Evolutionary conservation across 2,329 filamentous ascomycete genomes (phyloP), one percentile per base, ranked within the genome.

Genomic region (Ilyonectria mors-panacis): DNA sequence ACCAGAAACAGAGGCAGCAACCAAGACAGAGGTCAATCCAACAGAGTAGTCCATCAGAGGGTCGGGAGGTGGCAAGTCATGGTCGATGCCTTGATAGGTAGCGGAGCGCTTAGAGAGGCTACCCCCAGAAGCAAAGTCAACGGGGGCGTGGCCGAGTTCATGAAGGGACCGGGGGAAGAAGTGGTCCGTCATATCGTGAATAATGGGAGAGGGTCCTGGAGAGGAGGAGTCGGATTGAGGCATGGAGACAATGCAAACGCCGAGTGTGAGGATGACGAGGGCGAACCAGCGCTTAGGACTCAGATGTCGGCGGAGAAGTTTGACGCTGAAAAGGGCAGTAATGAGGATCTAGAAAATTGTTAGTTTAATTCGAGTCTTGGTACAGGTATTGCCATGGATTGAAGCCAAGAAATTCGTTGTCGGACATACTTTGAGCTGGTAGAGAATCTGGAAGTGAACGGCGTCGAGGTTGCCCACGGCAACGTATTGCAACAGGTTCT

Each of bases 401-500:
- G 17, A 15, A 30, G 37, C 30, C 19, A 39, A 6, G 35, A 26
- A 23, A 21, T 28, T 15, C 21, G n/a, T 44, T 5, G 12, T 10
- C n/a, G 6, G 21, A 28, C 80, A n/a, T 75, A 89, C 88, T 85
- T 98, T 98, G 65, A 98, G 85, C 81, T 99, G 95, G 79, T 96
- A 97, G 28, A 96, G 89, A 66, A 97, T 91, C 80, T 98, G 95
- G 78, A 98, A 98, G 60, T 95, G 94, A 5, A 96, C 94, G 0
- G 95, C 93, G 76, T 97, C 94, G 74, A 98, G 81, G 73, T 98
- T 98, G 68, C 93, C 94, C 12, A 98, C 90, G 1, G 94, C 95
- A 59, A 97, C 88, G 77, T 98, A 99, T 79, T 98, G 94, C 60
- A 98, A 83, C n/a, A 93, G 93, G 77, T 98, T 98, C 76, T 98